Evolutionary conservation across 345 rosid species (phyloP), one percentile per base, ranked within the genome.

Genomic region (Psidium guajava): DNA sequence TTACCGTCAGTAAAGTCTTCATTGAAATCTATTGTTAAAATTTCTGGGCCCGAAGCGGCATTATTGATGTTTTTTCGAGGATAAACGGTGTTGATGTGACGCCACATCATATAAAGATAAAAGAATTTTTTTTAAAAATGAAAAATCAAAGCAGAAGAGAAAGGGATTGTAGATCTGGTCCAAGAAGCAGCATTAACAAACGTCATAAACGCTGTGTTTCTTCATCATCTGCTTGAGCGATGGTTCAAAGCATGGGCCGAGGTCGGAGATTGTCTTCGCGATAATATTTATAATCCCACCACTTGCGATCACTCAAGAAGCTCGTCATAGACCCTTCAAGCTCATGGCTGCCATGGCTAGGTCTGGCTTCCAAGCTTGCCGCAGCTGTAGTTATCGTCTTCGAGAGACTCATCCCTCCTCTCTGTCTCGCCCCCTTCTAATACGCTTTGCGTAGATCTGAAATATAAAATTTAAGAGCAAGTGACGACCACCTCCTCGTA

Each of bases 171-270:
- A 14, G 22, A 7, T 28, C 5, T 20, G 0, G 8, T 54, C 25
- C 25, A 8, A 21, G 27, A 24, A 56, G 61, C 0, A 56, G n/a
- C 27, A 11, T 56, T 56, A 24, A 13, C 61, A 56, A 56, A 36
- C 28, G 5, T 36, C 83, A 86, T 89, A 82, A 81, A 86, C 40
- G 9, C 82, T 3, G n/a, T 53, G 61, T 86, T 87, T 84, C 90
- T 36, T 56, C 94, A 11, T 88, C 91, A 0, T 92, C 96, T 32
- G 95, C 98, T 50, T 88, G 94, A 61, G 92, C 91, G 56, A 92
- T 93, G 84, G 92, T 95, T 87, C 95, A 96, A 96, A 86, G 95
- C 98, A 8, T 96, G 99, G 98, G 89, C 92, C 84, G 95, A 95
- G 87, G 93, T 97, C 56, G 86, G 97, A 40, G 98, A 94, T 28